A percentile compares a stretch with the other conserved stretches of the same genome.
Conservation (phyloP, 2,329 filamentous ascomycete species). For the Escovopsis sp. region DNA sequence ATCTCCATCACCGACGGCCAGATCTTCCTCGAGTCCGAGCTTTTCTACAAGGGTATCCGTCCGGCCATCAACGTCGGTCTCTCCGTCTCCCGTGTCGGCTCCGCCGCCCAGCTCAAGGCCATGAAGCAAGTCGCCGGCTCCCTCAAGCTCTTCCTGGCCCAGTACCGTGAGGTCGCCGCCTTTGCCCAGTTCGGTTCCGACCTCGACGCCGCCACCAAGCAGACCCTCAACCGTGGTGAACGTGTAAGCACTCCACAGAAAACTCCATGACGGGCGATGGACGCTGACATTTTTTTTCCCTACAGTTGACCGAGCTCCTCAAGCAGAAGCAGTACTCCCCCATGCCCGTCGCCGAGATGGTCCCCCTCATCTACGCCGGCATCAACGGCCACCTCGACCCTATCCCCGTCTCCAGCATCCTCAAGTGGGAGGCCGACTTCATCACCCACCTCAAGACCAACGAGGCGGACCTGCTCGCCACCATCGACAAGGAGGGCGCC, state of each 20-base stretch:
- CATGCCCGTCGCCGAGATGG: conserved; percentile 99
- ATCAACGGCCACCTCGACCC: conserved; percentile 89
- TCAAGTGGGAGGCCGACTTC: conserved; percentile 91
- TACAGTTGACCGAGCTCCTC: conserved; percentile 77
- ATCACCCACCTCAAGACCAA: conserved; percentile 81
- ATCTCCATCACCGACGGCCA: conserved; percentile 99
- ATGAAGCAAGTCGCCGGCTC: conserved; percentile 99
- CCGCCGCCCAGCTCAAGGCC: conserved; percentile 97
- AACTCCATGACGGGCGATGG: not conserved
- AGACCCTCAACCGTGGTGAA: conserved; percentile 96
- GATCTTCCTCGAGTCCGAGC: conserved; percentile 98
- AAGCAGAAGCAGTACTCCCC: conserved; percentile 99
- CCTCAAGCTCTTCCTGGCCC: conserved; percentile 99
- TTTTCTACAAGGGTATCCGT: conserved; percentile 99
- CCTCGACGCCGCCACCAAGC: conserved; percentile 96
- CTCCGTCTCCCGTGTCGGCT: conserved; percentile 98
- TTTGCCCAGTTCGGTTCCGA: conserved; percentile 99
- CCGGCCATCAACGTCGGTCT: conserved; percentile 99
- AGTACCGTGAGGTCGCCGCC: conserved; percentile 99
- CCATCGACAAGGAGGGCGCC: conserved; percentile 89
- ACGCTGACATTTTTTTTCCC: not conserved
- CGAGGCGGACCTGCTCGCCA: conserved; percentile 67
- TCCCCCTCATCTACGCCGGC: conserved; percentile 98
- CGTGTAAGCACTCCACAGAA: conserved; percentile 48
- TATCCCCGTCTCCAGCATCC: conserved; percentile 82